Evolutionary conservation across 768 basidiomycete species (phyloP).

Genomic region (Lentinula guzmanii): DNA sequence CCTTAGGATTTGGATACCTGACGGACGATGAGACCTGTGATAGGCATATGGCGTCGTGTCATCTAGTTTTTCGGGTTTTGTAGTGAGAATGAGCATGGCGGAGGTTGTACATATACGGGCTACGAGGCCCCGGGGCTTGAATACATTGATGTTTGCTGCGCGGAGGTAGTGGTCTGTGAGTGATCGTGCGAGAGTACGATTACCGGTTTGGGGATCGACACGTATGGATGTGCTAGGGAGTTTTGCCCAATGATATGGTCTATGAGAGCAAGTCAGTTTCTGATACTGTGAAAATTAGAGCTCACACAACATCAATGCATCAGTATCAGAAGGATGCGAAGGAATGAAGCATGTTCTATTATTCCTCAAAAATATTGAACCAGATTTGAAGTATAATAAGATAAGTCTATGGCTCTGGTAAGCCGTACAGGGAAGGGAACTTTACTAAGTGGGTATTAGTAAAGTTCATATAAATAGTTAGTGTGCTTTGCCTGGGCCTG

Average conservation of each 20-base stretch:
- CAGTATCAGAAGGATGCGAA: no score
- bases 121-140: slow-evolving; percentile 17
- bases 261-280: neutral
- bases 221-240: slow-evolving; percentile 12
- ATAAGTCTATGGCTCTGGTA: no score
- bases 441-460: no score
- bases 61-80: slow-evolving; percentile 1
- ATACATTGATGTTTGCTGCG: slow-evolving; percentile 15
- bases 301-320: no score
- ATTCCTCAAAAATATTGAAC: no score
- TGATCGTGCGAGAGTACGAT: slow-evolving; percentile 15
- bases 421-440: no score
- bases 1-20: neutral
- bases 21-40: neutral
- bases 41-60: neutral
- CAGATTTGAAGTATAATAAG: no score
- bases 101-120: slow-evolving; percentile 18
- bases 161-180: slow-evolving; percentile 19
- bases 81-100: slow-evolving; percentile 14
- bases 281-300: neutral
- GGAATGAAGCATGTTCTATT: no score
- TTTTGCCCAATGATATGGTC: slow-evolving; percentile 20
- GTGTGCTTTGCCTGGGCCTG: no score
- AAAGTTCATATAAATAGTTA: no score
- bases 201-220: slow-evolving; percentile 9